Conservation (phyloP, 768 basidiomycete species). For the Boletus subparvulus region DNA sequence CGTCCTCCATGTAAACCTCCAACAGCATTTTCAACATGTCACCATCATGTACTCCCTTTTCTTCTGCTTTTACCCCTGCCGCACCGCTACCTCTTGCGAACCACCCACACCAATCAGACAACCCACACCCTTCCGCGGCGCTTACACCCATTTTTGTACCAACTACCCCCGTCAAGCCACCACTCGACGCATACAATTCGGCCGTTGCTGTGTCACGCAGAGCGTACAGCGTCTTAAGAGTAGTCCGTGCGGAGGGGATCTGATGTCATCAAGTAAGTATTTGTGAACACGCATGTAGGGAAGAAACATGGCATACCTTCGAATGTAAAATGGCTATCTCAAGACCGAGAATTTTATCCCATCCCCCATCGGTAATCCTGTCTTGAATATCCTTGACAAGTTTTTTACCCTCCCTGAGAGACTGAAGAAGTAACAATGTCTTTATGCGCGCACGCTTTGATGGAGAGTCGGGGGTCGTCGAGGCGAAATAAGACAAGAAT, state of each 20-base stretch:
- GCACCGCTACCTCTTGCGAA: conserved; percentile 50
- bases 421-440: conserved; percentile 73
- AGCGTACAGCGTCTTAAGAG: conserved; percentile 63
- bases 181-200: conserved; percentile 82
- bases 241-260: conserved; percentile 33
- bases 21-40: conserved; percentile 68
- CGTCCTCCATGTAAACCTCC: conserved; percentile 79
- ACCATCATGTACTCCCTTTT: conserved; percentile 47
- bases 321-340: conserved; percentile 79
- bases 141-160: conserved; percentile 49
- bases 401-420: conserved; percentile 17
- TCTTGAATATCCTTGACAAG: conserved; percentile 21
- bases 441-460: conserved; percentile 74
- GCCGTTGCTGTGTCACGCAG: conserved; percentile 76
- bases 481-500: conserved; percentile 67
- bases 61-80: conserved; percentile 38
- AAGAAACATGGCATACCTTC: conserved; percentile 47
- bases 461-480: conserved; percentile 79
- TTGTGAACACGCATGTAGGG: not conserved
- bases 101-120: conserved; percentile 37
- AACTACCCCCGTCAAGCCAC: conserved; percentile 65
- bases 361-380: conserved; percentile 18
- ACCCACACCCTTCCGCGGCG: conserved; percentile 52
- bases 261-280: not conserved
- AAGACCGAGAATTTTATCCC: conserved; percentile 57